Base-by-base conservation (phyloP, 2,329 filamentous ascomycete genomes). In the Cercospora sesami region DNA sequence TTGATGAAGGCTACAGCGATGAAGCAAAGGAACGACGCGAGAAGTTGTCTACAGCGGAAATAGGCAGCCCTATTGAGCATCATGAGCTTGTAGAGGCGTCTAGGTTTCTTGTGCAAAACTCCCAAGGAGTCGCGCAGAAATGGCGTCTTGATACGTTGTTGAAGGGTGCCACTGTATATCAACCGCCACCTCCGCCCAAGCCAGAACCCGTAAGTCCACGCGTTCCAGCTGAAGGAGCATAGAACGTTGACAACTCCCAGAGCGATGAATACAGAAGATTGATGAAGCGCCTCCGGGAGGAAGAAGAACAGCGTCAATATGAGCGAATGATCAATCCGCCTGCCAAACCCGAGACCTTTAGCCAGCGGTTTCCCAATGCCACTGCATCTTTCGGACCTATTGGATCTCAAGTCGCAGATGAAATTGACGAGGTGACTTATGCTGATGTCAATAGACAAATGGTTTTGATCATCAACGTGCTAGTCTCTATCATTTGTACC, bases 381-480 rank as follows among this genome's bases (percentile, higher is more conserved):
- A 86, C 87, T 71, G 81, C 80, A 8, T 84, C 83, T 0, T 80
- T 77, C 26, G 80, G 72, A 72, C 75, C 66, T 2, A 62, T 64
- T 61, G 71, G 72, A 33, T 78, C 63, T 59, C 72, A 7, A 84
- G 85, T 66, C 82, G 87, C 71, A 28, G 76, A 77, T 60, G 80
- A 82, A 39, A 80, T 82, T 9, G 90, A 92, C 69, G 89, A 90
- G 1, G 81, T 91, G 2, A 89, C 88, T 2, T 89, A 89, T 71
- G 85, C 86, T 39, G 91, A 95, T 68, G 84, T 95, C 1, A 90
- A 94, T 77, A 85, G 91, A n/a, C 92, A 95, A 75, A 81, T 95
- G 66, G 89, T 91, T 51, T 83, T 98, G 7, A 93, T 98, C 62
- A 85, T 96, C 75, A 99, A 98, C 78, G 93, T 98, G 61, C 81